Conservation (phyloP, 352 stramenopile genomes). For the Globisporangium nagaii region DNA sequence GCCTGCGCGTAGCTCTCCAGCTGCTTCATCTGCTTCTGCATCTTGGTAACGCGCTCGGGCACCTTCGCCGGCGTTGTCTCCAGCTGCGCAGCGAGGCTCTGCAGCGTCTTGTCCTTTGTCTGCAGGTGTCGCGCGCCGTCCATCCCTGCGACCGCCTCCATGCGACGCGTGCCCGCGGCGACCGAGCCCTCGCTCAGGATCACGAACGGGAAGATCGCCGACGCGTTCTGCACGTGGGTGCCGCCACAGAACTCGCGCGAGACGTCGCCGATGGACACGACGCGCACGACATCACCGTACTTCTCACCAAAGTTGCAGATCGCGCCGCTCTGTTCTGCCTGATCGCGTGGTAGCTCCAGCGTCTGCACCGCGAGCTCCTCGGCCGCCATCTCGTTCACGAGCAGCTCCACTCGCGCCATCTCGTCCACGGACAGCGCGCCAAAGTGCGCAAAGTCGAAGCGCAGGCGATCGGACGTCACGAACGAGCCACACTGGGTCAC, state of each 20-base stretch:
- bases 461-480: conserved; percentile 52
- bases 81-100: conserved; percentile 40
- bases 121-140: conserved; percentile 53
- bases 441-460: conserved; percentile 85
- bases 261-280: conserved; percentile 54
- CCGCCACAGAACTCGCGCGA: conserved; percentile 77
- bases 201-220: conserved; percentile 61
- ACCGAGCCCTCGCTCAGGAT: conserved; percentile 75
- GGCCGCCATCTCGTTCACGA: conserved; percentile 54
- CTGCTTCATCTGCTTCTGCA: conserved; percentile 70
- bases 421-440: conserved; percentile 54
- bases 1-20: conserved; percentile 44
- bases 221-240: conserved; percentile 50
- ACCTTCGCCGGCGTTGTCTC: conserved; percentile 62
- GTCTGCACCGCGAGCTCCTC: conserved; percentile 33
- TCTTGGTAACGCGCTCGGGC: conserved; percentile 51
- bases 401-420: conserved; percentile 43
- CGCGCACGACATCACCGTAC: conserved; percentile 72
- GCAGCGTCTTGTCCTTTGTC: conserved; percentile 44
- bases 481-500: conserved; percentile 69
- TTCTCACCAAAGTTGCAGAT: conserved; percentile 83
- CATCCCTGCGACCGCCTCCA: conserved; percentile 54
- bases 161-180: conserved; percentile 66
- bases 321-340: conserved; percentile 55
- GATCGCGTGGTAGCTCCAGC: conserved; percentile 29